These are phyloP conservation scores for Botryotinia globosa DNA, from an alignment of 2,329 filamentous ascomycete species.

Conservation along the genomic window DNA sequence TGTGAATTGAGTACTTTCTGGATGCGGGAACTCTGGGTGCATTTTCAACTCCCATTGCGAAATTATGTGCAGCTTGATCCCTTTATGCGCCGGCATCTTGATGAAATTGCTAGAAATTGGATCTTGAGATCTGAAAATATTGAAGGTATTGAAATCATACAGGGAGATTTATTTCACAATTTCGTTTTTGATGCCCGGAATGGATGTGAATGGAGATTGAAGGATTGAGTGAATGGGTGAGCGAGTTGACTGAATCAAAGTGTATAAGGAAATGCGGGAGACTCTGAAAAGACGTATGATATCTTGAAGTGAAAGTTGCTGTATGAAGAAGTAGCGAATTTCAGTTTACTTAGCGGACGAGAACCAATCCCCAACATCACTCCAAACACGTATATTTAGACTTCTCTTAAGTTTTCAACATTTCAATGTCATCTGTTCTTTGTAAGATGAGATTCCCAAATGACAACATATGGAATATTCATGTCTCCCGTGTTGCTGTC, in stretches of 20 bases:
- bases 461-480: background rate
- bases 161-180: background rate
- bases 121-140: background rate
- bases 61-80: conserved; percentile 33
- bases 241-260: background rate
- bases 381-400: background rate
- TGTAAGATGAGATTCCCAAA: background rate
- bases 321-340: conserved; percentile 1
- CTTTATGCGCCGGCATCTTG: conserved; percentile 35
- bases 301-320: background rate
- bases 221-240: background rate
- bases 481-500: background rate
- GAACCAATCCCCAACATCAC: background rate
- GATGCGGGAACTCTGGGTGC: conserved; percentile 55
- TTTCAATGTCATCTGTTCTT: background rate
- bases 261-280: background rate
- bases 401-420: background rate
- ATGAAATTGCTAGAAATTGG: background rate
- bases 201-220: background rate
- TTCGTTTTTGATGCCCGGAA: background rate
- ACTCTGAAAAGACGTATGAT: background rate
- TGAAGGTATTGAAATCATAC: background rate
- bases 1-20: conserved; percentile 47
- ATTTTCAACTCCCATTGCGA: conserved; percentile 35
- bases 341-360: background rate